A percentile compares a stretch with the other conserved stretches of the same genome.
Conservation (phyloP, 176 grass and related monocot species). For the Oryza punctata region DNA sequence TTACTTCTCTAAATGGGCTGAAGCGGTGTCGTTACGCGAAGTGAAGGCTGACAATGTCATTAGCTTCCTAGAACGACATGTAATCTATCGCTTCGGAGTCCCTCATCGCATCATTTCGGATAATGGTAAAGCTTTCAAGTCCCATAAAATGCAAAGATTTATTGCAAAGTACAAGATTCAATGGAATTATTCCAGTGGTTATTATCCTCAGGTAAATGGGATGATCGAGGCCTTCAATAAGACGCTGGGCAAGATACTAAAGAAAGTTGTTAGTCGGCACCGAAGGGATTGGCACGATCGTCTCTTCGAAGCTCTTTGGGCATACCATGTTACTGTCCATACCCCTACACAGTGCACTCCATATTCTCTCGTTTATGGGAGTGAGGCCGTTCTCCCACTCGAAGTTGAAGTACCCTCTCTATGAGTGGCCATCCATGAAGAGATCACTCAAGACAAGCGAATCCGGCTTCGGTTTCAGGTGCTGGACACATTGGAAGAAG, state of each 20-base stretch:
- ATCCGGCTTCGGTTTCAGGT: no score
- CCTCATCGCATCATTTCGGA: background rate
- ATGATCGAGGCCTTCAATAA: background rate
- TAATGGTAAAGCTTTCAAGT: background rate
- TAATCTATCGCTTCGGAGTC: background rate
- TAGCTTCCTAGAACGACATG: background rate
- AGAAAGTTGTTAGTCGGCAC: background rate
- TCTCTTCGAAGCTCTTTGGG: background rate
- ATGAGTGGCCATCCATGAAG: no score
- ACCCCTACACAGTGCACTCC: background rate
- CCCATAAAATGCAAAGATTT: background rate
- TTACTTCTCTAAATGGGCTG: no score
- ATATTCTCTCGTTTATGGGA: background rate
- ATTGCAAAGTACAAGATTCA: background rate
- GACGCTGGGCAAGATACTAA: background rate
- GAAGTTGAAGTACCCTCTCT: no score
- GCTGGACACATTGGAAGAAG: no score
- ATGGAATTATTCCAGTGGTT: no score
- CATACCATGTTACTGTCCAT: background rate
- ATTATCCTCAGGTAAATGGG: background rate
- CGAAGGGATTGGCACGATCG: background rate
- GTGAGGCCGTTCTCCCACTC: background rate
- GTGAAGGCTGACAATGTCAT: background rate
- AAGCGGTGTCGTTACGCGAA: no score
- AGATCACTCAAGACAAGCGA: no score